Evolutionary conservation across 1,284 basidiomycete genomes (phyloP), one percentile per base, ranked within the genome.

Genomic region (Sparassis latifolia): DNA sequence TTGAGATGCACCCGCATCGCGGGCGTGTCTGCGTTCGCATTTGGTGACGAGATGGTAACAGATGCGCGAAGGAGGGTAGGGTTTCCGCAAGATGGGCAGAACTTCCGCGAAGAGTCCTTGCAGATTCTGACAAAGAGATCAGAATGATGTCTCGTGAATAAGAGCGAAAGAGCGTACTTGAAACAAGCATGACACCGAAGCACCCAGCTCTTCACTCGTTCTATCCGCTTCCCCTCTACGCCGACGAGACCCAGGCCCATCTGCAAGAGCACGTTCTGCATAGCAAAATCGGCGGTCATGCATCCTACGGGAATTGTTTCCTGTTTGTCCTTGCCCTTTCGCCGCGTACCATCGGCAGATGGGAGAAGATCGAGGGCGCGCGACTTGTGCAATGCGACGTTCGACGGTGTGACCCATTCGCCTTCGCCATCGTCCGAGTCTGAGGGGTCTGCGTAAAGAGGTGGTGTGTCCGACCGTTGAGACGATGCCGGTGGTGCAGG

Each of bases 261-360:
- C 66, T 97, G 95, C 48, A 99, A 71, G 52, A 97, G 70, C 10
- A 99, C 93, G 64, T 99, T 99, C 71, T 99, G 97, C 82, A 99
- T 97, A 10, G 97, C 97, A 69, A 94, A 99, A 79, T 99, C 97
- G 38, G 91, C 92, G 2, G 97, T 99, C 90, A 99, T 93, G 66
- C 93, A 95, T 12, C 92, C 94, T 2, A 82, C 84, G 50, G 73
- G 73, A 49, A 90, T 71, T 7, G 67, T 58, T 51, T 79, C 73
- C 44, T 71, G 56, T 45, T 47, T 69, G 46, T 72, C 67, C 55
- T 65, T 66, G 28, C 55, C 57, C 50, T 73, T 78, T 40, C 65
- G 64, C 33, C 66, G 66, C 52, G 72, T 71, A 27, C 61, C 55
- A 5, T 64, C 69, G 39, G 67, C 66, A 27, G 76, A 74, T 3